phyloP scores from a whole-genome alignment of 2,329 filamentous ascomycete genomes.

The Xylaria polymorpha region DNA sequence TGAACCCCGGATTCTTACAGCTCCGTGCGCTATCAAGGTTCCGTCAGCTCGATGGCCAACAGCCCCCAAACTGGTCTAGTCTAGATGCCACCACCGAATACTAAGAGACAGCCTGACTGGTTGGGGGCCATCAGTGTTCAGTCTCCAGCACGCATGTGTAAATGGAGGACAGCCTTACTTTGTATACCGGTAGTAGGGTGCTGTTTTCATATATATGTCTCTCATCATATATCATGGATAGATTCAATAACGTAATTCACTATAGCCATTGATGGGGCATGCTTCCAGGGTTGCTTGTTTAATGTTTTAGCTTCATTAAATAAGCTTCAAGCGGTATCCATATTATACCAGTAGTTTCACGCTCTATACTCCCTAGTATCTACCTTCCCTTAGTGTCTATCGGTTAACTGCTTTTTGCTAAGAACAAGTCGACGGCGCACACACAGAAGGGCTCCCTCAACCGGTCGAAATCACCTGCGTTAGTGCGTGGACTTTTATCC shows the following conservation, averaged over 20 bases:
- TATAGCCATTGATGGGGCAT: too few relatives aligned
- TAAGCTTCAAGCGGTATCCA: not conserved
- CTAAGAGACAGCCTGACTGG: slow-evolving; percentile 1
- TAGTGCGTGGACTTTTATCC: slow-evolving; percentile 11
- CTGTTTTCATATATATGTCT: not conserved
- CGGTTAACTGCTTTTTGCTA: not conserved
- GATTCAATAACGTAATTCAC: not conserved
- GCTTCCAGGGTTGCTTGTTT: not conserved
- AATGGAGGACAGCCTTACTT: not conserved
- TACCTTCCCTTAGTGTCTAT: not conserved
- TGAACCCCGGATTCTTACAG: slow-evolving; percentile 29
- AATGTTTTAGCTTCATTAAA: not conserved
- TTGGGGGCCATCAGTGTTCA: slow-evolving; percentile 19
- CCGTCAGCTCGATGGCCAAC: slow-evolving; percentile 23
- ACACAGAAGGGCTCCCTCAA: not conserved
- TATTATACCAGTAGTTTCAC: not conserved
- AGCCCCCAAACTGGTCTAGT: slow-evolving; percentile 27
- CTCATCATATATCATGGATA: not conserved
- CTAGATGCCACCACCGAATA: slow-evolving; percentile 27
- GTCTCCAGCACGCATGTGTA: not conserved
- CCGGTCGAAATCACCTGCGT: slow-evolving; percentile 11
- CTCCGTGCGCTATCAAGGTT: slow-evolving; percentile 22
- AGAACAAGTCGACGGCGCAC: not conserved
- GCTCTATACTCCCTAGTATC: not conserved
- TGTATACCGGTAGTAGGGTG: not conserved